Evolutionary conservation across 257 asterid species (phyloP), one percentile per base, ranked within the genome.

Genomic region (Solanum appendiculatum): DNA sequence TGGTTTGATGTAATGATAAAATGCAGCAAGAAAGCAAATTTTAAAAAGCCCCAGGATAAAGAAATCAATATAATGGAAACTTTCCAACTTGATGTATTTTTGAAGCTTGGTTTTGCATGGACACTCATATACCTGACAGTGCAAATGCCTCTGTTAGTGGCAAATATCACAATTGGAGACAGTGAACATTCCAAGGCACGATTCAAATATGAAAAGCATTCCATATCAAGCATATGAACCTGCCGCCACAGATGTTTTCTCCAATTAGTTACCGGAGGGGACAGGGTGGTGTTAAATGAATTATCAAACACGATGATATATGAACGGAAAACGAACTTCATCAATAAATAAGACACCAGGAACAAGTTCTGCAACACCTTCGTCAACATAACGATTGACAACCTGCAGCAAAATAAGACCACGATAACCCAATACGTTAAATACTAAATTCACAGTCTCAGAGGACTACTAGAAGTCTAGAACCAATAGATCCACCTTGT

Each of bases 181-280:
- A 96, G 85, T 34, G 98, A 88, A 86, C 99, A 95, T 90, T 96
- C 99, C 87, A 96, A 86, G 81, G 98, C 99, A 73, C 98, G 98
- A 84, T 95, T 96, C 86, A 95, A 88, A 86, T 95, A 96, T 33
- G 99, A 96, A 90, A 96, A 95, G 88, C 98, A 96, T 88, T 95
- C 99, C 97, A 96, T 95, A 90, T 95, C 99, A 89, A 96, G 92
- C 98, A 96, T 96, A 86, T 96, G 99, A 60, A 96, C 98, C 99
- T 96, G 92, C 23, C 64, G 91, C 23, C 73, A 78, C 68, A 3
- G 48, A 86, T 72, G 11, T 18, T n/a, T 86, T 23, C 13, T 16
- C 46, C 31, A 74, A 60, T 73, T 56, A 77, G 31, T 18, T 29
- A 66, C 3, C 0, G 58, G 63, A 21, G 18, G 85, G 58, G 51